Percentiles rank a stretch among this genome's conserved stretches.
Conservation (phyloP, 2,329 filamentous ascomycete genomes). For the Nigrograna mackinnonii region DNA sequence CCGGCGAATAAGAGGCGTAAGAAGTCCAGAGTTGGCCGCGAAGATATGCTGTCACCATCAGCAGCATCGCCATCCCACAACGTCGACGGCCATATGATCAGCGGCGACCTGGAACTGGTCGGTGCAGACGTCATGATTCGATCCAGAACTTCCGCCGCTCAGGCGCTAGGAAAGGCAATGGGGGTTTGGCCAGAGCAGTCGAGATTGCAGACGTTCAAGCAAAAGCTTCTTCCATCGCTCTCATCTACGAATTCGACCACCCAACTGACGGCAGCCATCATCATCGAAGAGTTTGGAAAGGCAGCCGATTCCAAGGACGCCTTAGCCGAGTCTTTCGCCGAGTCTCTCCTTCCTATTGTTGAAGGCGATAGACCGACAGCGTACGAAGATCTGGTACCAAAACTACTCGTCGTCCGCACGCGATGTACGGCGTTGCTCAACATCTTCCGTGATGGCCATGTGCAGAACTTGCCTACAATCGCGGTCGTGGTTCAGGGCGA, state of each 20-base stretch:
- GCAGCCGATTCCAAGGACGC: conserved; percentile 46
- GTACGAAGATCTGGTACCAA: conserved; percentile 89
- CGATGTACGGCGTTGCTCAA: conserved; percentile 90
- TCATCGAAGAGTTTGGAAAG: conserved; percentile 87
- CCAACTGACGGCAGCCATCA: conserved; percentile 79
- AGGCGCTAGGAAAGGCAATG: conserved; percentile 84
- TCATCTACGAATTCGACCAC: conserved; percentile 79
- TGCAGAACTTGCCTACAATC: conserved; percentile 71
- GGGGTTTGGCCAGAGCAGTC: conserved; percentile 68
- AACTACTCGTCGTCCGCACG: conserved; percentile 83
- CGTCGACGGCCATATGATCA: conserved; percentile 97
- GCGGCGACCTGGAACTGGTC: conserved; percentile 93
- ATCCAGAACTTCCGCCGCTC: conserved; percentile 84
- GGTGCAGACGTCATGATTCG: conserved; percentile 86
- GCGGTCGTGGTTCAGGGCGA: conserved; percentile 95
- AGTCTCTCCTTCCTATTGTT: conserved; percentile 72
- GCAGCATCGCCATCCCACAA: conserved; percentile 73
- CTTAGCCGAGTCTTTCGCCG: conserved; percentile 63
- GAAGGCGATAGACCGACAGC: conserved; percentile 79
- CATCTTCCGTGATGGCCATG: conserved; percentile 74
- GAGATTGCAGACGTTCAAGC: conserved; percentile 66
- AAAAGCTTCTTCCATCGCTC: conserved; percentile 67
- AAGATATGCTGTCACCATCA: conserved; percentile 54
- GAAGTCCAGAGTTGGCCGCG: conserved; percentile 78
- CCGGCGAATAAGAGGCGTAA: conserved; percentile 77